phyloP scores from a whole-genome alignment of 345 rosid species.

The Gossypium rotundifolium region DNA sequence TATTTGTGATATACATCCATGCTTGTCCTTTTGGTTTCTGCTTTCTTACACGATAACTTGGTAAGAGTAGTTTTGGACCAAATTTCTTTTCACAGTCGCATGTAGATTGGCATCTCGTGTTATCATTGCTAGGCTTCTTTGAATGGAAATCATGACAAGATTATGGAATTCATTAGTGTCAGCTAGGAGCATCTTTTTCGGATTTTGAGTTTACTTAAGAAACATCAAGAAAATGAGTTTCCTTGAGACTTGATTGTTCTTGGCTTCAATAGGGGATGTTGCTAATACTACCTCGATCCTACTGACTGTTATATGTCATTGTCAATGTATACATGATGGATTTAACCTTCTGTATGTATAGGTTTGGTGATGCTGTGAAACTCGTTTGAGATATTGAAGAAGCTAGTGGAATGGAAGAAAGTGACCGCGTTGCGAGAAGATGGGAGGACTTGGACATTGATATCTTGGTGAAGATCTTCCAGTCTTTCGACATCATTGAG shows the following conservation, averaged over 20 bases:
- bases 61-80: neutral
- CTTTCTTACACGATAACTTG: too few relatives aligned
- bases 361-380: constrained; percentile 17
- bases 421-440: constrained; percentile 31
- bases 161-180: neutral
- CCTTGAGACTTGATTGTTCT: too few relatives aligned
- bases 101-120: neutral
- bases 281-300: too few relatives aligned
- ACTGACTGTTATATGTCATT: too few relatives aligned
- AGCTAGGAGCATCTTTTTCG: neutral
- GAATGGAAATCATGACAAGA: neutral
- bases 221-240: too few relatives aligned
- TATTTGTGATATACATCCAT: too few relatives aligned
- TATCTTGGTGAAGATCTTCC: constrained; percentile 60
- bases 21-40: too few relatives aligned
- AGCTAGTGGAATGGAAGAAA: constrained; percentile 42
- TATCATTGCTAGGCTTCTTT: neutral
- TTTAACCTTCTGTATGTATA: neutral
- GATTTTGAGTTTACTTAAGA: neutral
- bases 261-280: too few relatives aligned
- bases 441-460: constrained; percentile 84
- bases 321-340: too few relatives aligned
- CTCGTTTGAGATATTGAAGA: neutral
- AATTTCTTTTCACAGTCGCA: neutral
- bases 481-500: constrained; percentile 46